Conservation (phyloP, 2,329 filamentous ascomycete genomes). For the Cryphonectria carpinicola region DNA sequence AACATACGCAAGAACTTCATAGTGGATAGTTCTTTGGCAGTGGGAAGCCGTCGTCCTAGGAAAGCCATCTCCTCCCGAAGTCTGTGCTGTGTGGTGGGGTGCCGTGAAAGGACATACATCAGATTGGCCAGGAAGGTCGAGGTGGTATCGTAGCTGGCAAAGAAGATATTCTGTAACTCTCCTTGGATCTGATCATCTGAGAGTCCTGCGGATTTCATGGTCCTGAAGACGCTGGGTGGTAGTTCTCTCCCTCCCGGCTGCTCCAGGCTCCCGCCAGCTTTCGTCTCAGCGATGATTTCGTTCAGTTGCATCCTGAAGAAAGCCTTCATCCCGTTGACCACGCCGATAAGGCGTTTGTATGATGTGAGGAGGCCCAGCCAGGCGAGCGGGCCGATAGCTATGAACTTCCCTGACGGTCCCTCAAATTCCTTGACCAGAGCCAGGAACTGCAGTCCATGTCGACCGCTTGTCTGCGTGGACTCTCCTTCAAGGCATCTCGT, state of each 20-base stretch:
- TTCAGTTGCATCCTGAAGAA: slow-evolving; percentile 24
- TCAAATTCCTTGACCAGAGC: slow-evolving; percentile 24
- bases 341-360: background rate
- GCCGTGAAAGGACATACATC: slow-evolving; percentile 16
- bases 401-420: slow-evolving; percentile 22
- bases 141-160: slow-evolving; percentile 29
- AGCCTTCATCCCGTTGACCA: slow-evolving; percentile 27
- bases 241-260: background rate
- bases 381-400: slow-evolving; percentile 23
- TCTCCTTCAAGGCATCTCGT: slow-evolving; percentile 10
- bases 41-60: slow-evolving; percentile 14
- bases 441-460: slow-evolving; percentile 18
- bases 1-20: slow-evolving; percentile 21
- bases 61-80: slow-evolving; percentile 21
- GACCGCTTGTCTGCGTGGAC: background rate
- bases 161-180: slow-evolving; percentile 29
- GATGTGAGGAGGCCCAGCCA: slow-evolving; percentile 18
- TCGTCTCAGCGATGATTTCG: slow-evolving; percentile 15
- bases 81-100: slow-evolving; percentile 12
- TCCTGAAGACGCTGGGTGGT: slow-evolving; percentile 19
- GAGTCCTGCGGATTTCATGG: slow-evolving; percentile 19
- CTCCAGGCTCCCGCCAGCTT: background rate
- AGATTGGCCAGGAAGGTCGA: slow-evolving; percentile 25
- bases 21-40: slow-evolving; percentile 9
- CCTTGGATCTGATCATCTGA: slow-evolving; percentile 20